Evolutionary conservation across 2,329 filamentous ascomycete genomes (phyloP).

Genomic region (Colletotrichum echinochloae): DNA sequence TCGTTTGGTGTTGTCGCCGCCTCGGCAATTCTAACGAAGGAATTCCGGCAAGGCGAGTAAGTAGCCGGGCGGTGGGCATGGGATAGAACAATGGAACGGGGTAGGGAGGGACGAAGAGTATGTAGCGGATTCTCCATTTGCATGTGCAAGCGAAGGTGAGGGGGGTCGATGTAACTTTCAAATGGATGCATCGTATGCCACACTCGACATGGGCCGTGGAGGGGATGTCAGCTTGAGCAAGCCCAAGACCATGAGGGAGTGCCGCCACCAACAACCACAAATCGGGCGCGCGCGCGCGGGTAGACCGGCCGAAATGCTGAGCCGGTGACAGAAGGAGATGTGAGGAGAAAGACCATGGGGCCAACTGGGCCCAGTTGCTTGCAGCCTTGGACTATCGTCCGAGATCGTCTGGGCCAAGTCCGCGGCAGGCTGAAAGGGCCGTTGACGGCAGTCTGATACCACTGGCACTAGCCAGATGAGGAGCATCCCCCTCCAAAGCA

Average conservation of each 20-base stretch:
- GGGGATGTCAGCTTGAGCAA: constrained; percentile 5
- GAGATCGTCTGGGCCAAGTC: constrained; percentile 29
- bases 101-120: constrained; percentile 33
- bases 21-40: constrained; percentile 30
- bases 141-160: constrained; percentile 36
- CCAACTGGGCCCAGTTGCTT: constrained; percentile 25
- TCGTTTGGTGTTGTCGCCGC: constrained; percentile 24
- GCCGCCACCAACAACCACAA: constrained; percentile 15
- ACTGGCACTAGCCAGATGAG: constrained; percentile 37
- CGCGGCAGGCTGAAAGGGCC: constrained; percentile 25
- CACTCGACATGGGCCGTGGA: constrained; percentile 12
- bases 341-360: not conserved
- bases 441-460: constrained; percentile 39
- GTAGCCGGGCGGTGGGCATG: not conserved
- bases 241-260: not conserved
- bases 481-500: constrained; percentile 18
- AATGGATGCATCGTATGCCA: constrained; percentile 29
- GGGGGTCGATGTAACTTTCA: constrained; percentile 5
- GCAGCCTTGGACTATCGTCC: constrained; percentile 34
- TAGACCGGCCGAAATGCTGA: not conserved
- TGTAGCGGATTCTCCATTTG: constrained; percentile 33
- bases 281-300: constrained; percentile 15
- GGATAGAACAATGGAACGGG: constrained; percentile 10
- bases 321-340: not conserved
- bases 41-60: constrained; percentile 23